phyloP scores from a whole-genome alignment of 768 basidiomycete species.

The Collybiopsis confluens region DNA sequence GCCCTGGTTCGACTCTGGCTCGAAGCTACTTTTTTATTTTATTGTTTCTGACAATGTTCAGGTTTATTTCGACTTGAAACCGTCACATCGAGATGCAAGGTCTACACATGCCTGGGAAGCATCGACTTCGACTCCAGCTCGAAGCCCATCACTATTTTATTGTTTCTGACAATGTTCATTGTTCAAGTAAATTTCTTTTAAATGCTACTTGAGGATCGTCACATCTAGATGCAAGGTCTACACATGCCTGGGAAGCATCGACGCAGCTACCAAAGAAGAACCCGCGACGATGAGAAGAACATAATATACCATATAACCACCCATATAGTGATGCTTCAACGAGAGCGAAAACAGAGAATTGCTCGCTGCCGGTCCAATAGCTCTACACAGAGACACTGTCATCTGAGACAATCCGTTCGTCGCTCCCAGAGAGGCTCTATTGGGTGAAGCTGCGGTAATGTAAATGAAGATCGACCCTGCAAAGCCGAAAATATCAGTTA shows the following conservation, averaged over 20 bases:
- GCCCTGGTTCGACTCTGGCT: no score
- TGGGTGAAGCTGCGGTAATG: conserved; percentile 42
- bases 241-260: neutral
- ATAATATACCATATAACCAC: conserved; percentile 38
- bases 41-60: no score
- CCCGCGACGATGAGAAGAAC: conserved; percentile 12
- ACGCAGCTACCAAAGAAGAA: neutral
- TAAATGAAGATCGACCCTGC: conserved; percentile 35
- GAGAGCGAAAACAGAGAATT: conserved; percentile 51
- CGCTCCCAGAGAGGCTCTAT: conserved; percentile 42
- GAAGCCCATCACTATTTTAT: no score
- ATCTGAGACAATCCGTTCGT: conserved; percentile 42
- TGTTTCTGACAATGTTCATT: no score
- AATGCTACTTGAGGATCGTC: no score
- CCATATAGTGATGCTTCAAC: conserved; percentile 31
- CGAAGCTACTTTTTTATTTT: no score
- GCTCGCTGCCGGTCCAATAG: conserved; percentile 41
- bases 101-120: no score
- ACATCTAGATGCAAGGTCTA: neutral
- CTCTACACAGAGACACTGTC: conserved; percentile 22
- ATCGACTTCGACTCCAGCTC: no score
- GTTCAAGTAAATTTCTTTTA: no score
- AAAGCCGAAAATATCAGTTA: conserved; percentile 15
- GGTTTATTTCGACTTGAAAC: no score
- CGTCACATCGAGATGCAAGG: no score